phyloP scores from a whole-genome alignment of 305 asterid species.

The Solanum hybrid region DNA sequence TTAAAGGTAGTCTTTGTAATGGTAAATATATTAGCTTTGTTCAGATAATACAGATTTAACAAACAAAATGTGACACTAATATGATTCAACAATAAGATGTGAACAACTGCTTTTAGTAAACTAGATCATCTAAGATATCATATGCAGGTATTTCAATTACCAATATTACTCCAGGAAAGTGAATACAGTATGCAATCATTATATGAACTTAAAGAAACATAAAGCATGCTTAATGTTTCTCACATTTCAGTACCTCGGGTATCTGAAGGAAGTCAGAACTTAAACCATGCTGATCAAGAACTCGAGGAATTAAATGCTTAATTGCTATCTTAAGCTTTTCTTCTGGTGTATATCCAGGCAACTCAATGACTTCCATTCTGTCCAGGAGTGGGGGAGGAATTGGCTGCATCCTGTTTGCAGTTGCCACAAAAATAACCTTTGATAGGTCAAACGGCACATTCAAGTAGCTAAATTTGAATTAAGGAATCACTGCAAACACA shows the following conservation, averaged over 20 bases:
- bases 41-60: background rate
- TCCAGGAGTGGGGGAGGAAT: conserved; percentile 92
- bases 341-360: conserved; percentile 98
- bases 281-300: conserved; percentile 96
- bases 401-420: conserved; percentile 92
- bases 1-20: background rate
- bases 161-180: background rate
- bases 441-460: conserved; percentile 97
- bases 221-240: conserved; percentile 6
- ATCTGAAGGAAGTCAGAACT: conserved; percentile 79
- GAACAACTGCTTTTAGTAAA: background rate
- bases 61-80: background rate
- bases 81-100: background rate
- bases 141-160: background rate
- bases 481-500: conserved; percentile 39
- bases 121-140: background rate
- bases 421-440: conserved; percentile 94
- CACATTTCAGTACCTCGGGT: conserved; percentile 71
- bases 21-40: background rate
- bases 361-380: conserved; percentile 98
- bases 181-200: background rate
- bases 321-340: conserved; percentile 91
- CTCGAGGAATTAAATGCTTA: conserved; percentile 88
- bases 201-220: background rate
- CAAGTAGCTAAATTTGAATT: conserved; percentile 64